Evolutionary conservation across 768 basidiomycete species (phyloP), one percentile per base, ranked within the genome.

Genomic region (Clitopilus hobsonii): DNA sequence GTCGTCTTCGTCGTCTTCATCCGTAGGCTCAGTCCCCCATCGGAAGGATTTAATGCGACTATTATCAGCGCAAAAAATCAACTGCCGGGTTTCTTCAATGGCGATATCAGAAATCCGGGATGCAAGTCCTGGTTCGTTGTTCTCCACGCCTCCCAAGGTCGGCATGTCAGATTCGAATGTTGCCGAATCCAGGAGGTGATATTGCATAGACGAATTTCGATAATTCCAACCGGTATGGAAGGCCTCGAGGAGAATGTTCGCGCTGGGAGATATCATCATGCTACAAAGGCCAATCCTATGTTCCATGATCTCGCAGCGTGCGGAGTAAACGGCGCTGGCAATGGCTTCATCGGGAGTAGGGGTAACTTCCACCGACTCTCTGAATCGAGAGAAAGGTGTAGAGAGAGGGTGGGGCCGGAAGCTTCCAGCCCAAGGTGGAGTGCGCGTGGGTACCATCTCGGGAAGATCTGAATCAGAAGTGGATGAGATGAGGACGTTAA

Each of bases 1-100:
- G 18, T 13, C 45, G 20, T 6, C 11, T 20, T 48, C 45, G 45
- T 48, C 11, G 18, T 25, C 45, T 13, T 25, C 45, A 20, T 20
- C 20, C 2, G 18, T 13, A 8, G 50, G 27, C 14, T 30, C 14
- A n/a, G n/a, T n/a, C 13, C 50, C 54, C 60, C 60, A 61, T 5
- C 49, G 48, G 23, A 54, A 61, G 3, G 60, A 61, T 32, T 61
- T 61, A 16, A 54, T 38, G 20, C 57, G 60, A 20, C 23, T 25
- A 13, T 16, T 13, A 22, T 61, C 60, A n/a, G 51, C 60, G 14
- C 56, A 48, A 28, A 58, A 61, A 4, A 56, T 52, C 25, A 61
- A 57, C 49, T 61, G 52, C 14, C 22, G 24, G 29, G 29, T 6
- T 30, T 30, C 29, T 6, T 30, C 6, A 14, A 30, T 7, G 6